These are phyloP conservation scores for Fusarium devonianum DNA, from an alignment of 2,329 filamentous ascomycete species.

Conservation along the genomic window DNA sequence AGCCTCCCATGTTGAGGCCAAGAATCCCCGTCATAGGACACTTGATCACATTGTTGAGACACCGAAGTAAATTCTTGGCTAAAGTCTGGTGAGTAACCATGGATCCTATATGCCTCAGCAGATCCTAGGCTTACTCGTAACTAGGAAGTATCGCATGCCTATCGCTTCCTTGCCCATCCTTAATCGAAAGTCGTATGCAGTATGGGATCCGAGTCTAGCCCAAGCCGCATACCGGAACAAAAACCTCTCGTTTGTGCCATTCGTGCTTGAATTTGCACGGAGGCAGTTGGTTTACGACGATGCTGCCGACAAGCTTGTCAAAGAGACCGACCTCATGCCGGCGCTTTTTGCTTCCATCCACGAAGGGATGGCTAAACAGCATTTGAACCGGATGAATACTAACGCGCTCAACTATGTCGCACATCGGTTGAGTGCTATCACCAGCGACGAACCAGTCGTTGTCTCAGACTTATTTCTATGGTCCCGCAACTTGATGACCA, in stretches of 20 bases:
- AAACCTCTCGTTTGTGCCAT: not conserved
- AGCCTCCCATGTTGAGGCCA: too few relatives aligned
- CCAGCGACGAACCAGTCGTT: not conserved
- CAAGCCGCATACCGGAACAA: not conserved
- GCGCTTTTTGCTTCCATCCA: not conserved
- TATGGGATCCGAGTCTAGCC: not conserved
- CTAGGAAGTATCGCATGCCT: not conserved
- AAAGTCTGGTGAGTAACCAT: too few relatives aligned
- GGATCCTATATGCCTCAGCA: too few relatives aligned
- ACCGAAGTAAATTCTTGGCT: too few relatives aligned
- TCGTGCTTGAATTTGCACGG: not conserved
- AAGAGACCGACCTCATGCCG: not conserved
- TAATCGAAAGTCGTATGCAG: not conserved
- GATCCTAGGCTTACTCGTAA: too few relatives aligned
- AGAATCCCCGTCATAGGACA: too few relatives aligned
- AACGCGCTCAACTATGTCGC: not conserved
- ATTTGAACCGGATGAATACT: not conserved
- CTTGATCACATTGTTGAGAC: too few relatives aligned
- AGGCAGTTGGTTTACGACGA: not conserved
- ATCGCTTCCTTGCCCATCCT: not conserved
- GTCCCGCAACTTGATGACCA: constrained; percentile 1
- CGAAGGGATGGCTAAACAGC: not conserved
- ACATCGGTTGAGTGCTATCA: not conserved
- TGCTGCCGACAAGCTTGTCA: not conserved
- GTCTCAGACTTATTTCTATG: not conserved